Evolutionary conservation across 139 green algal species (phyloP), one percentile per base, ranked within the genome.

Genomic region (Chlorella sp.): DNA sequence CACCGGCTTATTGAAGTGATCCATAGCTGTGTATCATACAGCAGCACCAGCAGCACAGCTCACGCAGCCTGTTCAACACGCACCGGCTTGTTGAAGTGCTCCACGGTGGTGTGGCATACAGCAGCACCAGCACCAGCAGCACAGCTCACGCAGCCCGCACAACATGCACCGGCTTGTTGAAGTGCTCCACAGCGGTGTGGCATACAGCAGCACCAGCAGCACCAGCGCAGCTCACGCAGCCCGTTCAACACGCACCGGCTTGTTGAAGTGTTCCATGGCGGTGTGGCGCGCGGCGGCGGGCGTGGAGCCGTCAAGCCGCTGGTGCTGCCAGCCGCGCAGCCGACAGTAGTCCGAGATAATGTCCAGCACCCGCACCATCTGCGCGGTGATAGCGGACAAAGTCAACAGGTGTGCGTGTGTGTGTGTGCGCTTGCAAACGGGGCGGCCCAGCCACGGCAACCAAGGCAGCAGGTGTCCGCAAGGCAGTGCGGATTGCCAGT

Each of bases 181-280:
- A 98, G 63, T 93, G 85, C 73, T 98, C 94, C 93, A 98, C 97
- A 26, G 93, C 85, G 67, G 85, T 72, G 73, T 96, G 86, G 27
- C 93, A 85, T 35, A 77, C 68, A 6, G 83, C 75, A n/a, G 93
- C 84, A 31, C 23, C 5, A 62, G 5, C 6, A 62, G 51, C 6
- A 62, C 5, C 51, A 24, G 29, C 5, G 6, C n/a, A n/a, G n/a
- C n/a, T n/a, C n/a, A n/a, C n/a, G n/a, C n/a, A n/a, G 6, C 5
- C 3, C n/a, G n/a, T n/a, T n/a, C n/a, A n/a, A n/a, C n/a, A n/a
- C 63, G 20, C 33, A 83, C 89, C 42, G 89, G 91, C 2, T 77
- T 84, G 75, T 98, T 98, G 91, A 98, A 98, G 63, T 93, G 85
- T 72, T 98, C 94, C 93, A 98, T 98, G 27, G 93, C 85, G 67